Evolutionary conservation across 108 stramenopile species (phyloP), one percentile per base, ranked within the genome.

Genomic region (Seminavis robusta): DNA sequence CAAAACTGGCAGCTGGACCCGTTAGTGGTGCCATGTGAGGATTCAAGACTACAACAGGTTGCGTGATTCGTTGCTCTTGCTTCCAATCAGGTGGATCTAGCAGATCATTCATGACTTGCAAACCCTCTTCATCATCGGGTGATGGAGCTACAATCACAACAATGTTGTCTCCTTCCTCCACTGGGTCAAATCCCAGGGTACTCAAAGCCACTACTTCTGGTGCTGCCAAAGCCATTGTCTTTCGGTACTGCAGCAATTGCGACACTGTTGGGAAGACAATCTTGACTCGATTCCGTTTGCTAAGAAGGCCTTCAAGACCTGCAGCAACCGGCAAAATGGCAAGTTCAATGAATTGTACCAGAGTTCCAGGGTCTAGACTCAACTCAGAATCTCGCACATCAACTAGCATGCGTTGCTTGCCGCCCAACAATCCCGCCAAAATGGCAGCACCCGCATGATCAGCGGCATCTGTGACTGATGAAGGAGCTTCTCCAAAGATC

Each of bases 311-410:
- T 60, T 93, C 83, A n/a, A 88, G 45, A 36, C 91, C 87, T n/a
- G 87, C 91, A 16, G 88, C 92, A 26, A 90, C 77, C 0, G 93
- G 93, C 15, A 89, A 61, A 47, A 91, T 82, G 39, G 86, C 78
- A 39, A 89, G 67, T 56, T 94, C 89, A 41, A 94, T 74, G 44
- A 91, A 91, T 52, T 94, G 87, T 2, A 90, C 86, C 57, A 94
- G 68, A 11, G 82, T 66, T 30, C 85, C 73, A 4, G 79, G 76
- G 70, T 94, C 85, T 26, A 66, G 59, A 21, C 74, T 81, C 26
- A 94, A 65, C 48, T 94, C 93, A 11, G 89, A 85, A 75, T 94
- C 93, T 4, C 89, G 70, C n/a, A 94, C 88, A 67, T 94, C 93
- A 8, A 94, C 88, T 43, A 94, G 32, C 87, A 94, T 87, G n/a